A percentile compares a stretch with the other conserved stretches of the same genome.
Conservation (phyloP, 352 stramenopile genomes). For the Pythium phragmitis region DNA sequence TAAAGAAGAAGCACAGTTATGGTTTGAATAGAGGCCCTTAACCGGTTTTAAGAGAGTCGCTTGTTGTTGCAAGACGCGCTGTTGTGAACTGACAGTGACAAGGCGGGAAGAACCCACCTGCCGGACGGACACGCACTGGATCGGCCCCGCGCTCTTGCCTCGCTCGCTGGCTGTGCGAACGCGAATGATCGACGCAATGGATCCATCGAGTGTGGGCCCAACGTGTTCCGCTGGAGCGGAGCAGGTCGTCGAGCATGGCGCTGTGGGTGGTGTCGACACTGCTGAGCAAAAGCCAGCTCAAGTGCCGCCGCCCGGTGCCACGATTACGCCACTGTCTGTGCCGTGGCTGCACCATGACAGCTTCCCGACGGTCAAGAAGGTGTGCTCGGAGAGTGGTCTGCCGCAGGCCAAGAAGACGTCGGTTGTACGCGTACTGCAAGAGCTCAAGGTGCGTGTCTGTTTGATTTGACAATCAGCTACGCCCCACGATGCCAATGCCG, state of each 20-base stretch:
- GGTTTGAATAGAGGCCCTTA: conserved; percentile 4
- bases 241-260: not conserved
- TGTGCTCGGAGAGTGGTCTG: conserved; percentile 43
- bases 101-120: conserved; percentile 1
- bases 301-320: not conserved
- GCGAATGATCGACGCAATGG: conserved; percentile 9
- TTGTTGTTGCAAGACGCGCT: not conserved
- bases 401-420: conserved; percentile 48
- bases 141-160: not conserved
- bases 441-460: conserved; percentile 48
- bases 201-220: conserved; percentile 4
- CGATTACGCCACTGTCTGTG: conserved; percentile 41
- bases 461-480: not conserved
- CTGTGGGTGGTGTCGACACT: not conserved
- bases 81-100: conserved; percentile 5
- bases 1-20: not conserved
- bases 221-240: not conserved
- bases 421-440: conserved; percentile 54
- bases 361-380: conserved; percentile 56
- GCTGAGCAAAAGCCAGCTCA: not conserved
- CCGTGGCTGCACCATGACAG: conserved; percentile 73
- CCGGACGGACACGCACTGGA: not conserved
- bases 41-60: conserved; percentile 8
- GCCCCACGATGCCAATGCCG: not conserved
- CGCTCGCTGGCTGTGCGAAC: not conserved